Base-by-base conservation (phyloP, 192 early-diverging fungal species). In the Dissophora ornata region DNA sequence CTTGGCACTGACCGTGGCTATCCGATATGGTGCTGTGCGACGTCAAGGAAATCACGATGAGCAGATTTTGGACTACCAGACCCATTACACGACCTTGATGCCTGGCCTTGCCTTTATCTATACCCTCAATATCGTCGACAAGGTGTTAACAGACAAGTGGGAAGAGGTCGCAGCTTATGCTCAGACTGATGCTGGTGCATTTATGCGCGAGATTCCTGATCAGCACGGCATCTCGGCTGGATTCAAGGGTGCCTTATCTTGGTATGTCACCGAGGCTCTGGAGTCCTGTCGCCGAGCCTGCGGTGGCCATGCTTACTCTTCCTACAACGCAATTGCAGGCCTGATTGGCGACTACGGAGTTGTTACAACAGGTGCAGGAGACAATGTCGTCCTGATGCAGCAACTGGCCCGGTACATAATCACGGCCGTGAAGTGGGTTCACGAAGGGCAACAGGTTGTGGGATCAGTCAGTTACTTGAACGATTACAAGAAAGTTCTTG, bases 11-110 rank as follows among this genome's bases (percentile, higher is more conserved):
- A 79, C 85, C 9, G 85, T 90, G 61, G 86, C 86, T 15, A 66
- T 83, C 24, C 80, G 85, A n/a, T 85, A 88, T 60, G 88, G 85
- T 47, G 86, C 85, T n/a, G 80, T 84, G 12, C 82, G 88, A 49
- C 73, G 86, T 16, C 88, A 90, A 52, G 87, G 88, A 26, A 47
- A 70, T 10, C 80, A 85, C 25, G 81, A 90, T 34, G 83, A 83
- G 49, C 85, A 89, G 49, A 89, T 90, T 40, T 79, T 90, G 80
- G 87, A 90, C 48, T 90, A 88, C 52, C 87, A 86, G 53, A 81
- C 82, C 11, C 81, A 88, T 41, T 83, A 88, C 46, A 82, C 84
- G 9, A 79, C 67, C 4, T 30, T 89, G 40, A 64, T 90, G 50
- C 88, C 88, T 0, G 66, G 79, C 24, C 65, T 87, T 55, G 75